Percentiles rank a stretch among this genome's conserved stretches.
These are phyloP conservation scores for Zygosaccharomyces pseudobailii DNA, from an alignment of 1,139 yeast genomes.

Conservation along the genomic window DNA sequence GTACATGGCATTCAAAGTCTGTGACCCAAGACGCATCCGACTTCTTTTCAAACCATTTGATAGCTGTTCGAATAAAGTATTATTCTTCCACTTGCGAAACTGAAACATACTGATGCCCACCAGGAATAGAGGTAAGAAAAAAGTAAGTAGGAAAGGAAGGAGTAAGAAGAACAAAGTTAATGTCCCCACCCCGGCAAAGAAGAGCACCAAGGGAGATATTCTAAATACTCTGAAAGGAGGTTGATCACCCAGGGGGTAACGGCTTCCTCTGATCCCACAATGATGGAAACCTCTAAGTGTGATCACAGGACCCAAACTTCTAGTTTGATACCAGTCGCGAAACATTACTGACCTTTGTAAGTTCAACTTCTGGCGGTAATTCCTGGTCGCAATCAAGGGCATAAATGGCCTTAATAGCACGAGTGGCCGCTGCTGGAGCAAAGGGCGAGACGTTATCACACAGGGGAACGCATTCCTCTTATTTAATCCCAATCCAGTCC, in stretches of 20 bases:
- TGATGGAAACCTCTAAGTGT: background rate
- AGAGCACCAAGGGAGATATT: constrained; percentile 5
- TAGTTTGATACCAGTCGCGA: too few species aligned
- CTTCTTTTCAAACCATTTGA: constrained; percentile 13
- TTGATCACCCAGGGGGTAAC: constrained; percentile 3
- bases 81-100: constrained; percentile 20
- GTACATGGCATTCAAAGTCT: constrained; percentile 19
- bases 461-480: background rate
- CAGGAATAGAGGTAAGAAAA: constrained; percentile 21
- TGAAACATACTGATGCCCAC: constrained; percentile 19
- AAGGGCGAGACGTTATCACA: background rate
- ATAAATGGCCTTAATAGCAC: background rate
- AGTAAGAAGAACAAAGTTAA: constrained; percentile 14
- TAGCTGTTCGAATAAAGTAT: constrained; percentile 13
- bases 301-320: background rate
- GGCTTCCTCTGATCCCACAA: background rate
- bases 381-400: background rate
- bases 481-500: background rate
- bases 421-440: background rate
- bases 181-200: constrained; percentile 10
- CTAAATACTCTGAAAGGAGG: constrained; percentile 8
- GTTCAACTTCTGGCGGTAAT: background rate
- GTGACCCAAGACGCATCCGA: constrained; percentile 12
- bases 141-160: constrained; percentile 20
- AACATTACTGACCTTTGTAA: background rate